A percentile compares a stretch with the other conserved stretches of the same genome.
These are phyloP conservation scores for Phytophthora uliginosa DNA, from an alignment of 352 stramenopile species.

Conservation along the genomic window DNA sequence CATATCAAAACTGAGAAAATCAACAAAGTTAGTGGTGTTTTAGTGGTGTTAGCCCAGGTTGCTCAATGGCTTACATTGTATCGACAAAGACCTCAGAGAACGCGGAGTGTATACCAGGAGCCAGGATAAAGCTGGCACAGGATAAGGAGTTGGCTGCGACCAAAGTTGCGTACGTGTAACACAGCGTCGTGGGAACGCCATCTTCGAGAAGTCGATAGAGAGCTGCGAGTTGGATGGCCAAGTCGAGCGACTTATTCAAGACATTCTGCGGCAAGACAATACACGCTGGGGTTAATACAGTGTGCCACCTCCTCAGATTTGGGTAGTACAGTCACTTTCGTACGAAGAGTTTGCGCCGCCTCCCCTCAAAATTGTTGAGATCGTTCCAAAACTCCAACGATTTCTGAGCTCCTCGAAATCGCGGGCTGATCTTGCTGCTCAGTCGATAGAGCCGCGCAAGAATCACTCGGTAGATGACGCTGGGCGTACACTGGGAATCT, in stretches of 20 bases:
- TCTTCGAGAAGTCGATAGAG: conserved; percentile 29
- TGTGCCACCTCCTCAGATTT: background rate
- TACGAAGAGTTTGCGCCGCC: conserved; percentile 26
- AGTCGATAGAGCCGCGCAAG: conserved; percentile 3
- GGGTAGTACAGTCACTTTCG: background rate
- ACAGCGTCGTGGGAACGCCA: conserved; percentile 12
- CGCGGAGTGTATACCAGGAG: conserved; percentile 10
- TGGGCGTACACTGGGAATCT: conserved; percentile 8
- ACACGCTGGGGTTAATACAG: background rate
- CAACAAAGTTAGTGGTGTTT: too few species aligned
- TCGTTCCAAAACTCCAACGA: conserved; percentile 20
- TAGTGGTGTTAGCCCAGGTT: too few species aligned
- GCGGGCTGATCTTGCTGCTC: background rate
- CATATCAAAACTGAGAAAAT: conserved; percentile 22
- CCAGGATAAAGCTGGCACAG: conserved; percentile 22
- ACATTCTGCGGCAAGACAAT: conserved; percentile 23
- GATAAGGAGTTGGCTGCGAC: conserved; percentile 20
- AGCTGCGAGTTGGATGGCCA: conserved; percentile 14
- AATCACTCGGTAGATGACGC: background rate
- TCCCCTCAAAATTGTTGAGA: conserved; percentile 22
- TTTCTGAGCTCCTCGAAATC: background rate
- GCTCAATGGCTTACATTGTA: conserved; percentile 17
- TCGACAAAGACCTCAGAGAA: conserved; percentile 31
- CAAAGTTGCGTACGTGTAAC: conserved; percentile 21
- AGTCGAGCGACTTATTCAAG: conserved; percentile 20